Conservation (phyloP, 306 rosid species). For the Vigna mungo region DNA sequence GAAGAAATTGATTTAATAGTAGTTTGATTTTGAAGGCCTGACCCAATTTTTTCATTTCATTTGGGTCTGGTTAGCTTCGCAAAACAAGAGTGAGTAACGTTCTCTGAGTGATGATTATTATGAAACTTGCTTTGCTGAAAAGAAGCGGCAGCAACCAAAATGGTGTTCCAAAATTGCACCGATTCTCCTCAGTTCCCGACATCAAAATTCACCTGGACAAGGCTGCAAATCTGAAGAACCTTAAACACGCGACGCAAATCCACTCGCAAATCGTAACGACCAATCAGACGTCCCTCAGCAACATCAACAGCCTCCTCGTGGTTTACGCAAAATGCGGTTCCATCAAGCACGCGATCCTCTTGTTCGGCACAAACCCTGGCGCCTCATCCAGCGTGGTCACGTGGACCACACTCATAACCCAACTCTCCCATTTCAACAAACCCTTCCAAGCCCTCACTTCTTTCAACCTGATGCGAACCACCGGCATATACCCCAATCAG, state of each 20-base stretch:
- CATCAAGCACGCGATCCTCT: slow-evolving; percentile 45
- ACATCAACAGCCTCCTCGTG: slow-evolving; percentile 58
- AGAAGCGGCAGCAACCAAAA: neutral
- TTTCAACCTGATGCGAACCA: slow-evolving; percentile 56
- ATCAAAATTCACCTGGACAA: slow-evolving; percentile 30
- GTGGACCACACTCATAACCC: slow-evolving; percentile 68
- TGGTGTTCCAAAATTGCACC: neutral
- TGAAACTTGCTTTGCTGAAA: slow-evolving; percentile 32
- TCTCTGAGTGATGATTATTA: neutral
- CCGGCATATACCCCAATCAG: slow-evolving; percentile 58
- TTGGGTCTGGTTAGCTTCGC: neutral
- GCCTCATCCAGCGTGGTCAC: slow-evolving; percentile 49
- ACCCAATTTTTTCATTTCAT: neutral
- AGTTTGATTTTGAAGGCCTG: neutral
- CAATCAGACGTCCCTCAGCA: slow-evolving; percentile 35
- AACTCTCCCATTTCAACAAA: slow-evolving; percentile 45
- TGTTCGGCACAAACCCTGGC: slow-evolving; percentile 43
- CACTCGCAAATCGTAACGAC: slow-evolving; percentile 54
- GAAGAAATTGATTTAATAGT: no score
- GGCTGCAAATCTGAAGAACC: slow-evolving; percentile 33
- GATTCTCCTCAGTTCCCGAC: slow-evolving; percentile 34
- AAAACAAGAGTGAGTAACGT: neutral
- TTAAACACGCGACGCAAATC: slow-evolving; percentile 52
- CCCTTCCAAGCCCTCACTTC: slow-evolving; percentile 53
- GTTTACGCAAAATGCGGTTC: slow-evolving; percentile 56